Percentiles rank a stretch among this genome's conserved stretches.
phyloP scores from a whole-genome alignment of 176 grass and related monocot genomes.

The Metroxylon sagu region DNA sequence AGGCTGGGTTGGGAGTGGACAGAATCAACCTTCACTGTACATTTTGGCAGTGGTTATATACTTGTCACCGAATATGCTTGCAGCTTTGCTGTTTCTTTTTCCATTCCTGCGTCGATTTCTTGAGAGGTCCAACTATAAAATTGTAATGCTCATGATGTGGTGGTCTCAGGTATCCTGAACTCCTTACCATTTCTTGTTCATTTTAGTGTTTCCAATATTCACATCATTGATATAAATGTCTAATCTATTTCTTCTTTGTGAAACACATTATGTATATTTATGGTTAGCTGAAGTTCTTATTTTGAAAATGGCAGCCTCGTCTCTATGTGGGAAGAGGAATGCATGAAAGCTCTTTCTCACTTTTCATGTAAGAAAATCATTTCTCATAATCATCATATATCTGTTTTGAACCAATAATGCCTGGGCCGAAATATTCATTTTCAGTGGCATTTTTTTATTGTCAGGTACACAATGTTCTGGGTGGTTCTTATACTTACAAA shows the following conservation, averaged over 20 bases:
- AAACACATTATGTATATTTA: no score
- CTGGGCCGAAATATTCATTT: background rate
- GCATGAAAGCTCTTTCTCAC: constrained; percentile 88
- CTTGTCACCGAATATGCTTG: constrained; percentile 65
- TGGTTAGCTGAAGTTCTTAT: no score
- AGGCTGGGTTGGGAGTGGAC: constrained; percentile 71
- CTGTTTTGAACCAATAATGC: no score
- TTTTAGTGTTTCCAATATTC: background rate
- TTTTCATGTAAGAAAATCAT: constrained; percentile 72
- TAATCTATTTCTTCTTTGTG: no score
- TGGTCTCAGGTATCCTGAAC: constrained; percentile 77
- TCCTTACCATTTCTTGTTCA: background rate
- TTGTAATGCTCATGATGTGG: constrained; percentile 85
- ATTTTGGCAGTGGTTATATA: constrained; percentile 64
- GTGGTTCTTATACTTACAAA: constrained; percentile 67
- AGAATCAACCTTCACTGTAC: constrained; percentile 59
- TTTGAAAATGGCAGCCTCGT: constrained; percentile 42
- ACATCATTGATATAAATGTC: no score
- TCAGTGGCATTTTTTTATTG: constrained; percentile 8
- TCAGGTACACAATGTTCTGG: constrained; percentile 96
- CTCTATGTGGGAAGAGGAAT: constrained; percentile 93
- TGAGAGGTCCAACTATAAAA: constrained; percentile 58
- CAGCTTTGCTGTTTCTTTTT: constrained; percentile 57
- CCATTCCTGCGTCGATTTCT: constrained; percentile 60
- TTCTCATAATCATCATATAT: no score